A percentile compares a stretch with the other conserved stretches of the same genome.
Evolutionary conservation across 495 filamentous ascomycete species (phyloP).

Genomic region (Barbatosphaeria neglecta): DNA sequence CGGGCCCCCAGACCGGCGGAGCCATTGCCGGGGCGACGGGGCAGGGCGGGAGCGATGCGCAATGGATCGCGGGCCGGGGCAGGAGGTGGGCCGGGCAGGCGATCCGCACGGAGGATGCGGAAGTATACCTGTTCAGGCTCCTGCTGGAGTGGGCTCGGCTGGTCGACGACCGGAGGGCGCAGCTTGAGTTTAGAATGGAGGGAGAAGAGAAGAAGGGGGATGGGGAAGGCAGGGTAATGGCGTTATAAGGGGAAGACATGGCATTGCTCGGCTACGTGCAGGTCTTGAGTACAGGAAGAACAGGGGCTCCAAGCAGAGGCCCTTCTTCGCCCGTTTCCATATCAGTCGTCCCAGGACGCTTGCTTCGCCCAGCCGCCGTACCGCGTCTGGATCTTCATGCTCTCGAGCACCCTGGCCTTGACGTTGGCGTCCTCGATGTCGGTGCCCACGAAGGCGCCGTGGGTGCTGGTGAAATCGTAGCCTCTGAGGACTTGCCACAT

Average conservation of each 20-base stretch:
- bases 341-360: conserved; percentile 22
- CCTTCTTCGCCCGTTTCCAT: conserved; percentile 8
- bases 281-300: too few species aligned
- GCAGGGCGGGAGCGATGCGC: conserved; percentile 23
- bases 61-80: conserved; percentile 56
- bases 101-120: conserved; percentile 68
- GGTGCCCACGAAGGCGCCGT: conserved; percentile 51
- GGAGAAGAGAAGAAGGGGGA: neutral
- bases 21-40: too few species aligned
- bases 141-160: conserved; percentile 65
- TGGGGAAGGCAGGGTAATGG: neutral
- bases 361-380: conserved; percentile 44
- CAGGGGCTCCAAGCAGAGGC: too few species aligned
- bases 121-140: conserved; percentile 70
- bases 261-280: too few species aligned
- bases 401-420: conserved; percentile 56
- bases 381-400: conserved; percentile 59
- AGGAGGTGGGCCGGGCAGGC: conserved; percentile 52
- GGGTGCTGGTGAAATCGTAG: conserved; percentile 50
- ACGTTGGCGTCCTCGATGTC: conserved; percentile 46
- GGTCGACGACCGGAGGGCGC: conserved; percentile 49
- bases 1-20: too few species aligned
- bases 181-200: conserved; percentile 35
- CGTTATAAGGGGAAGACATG: too few species aligned
- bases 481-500: conserved; percentile 43